Base-by-base conservation (phyloP, 345 rosid genomes). In the Salix brachista region DNA sequence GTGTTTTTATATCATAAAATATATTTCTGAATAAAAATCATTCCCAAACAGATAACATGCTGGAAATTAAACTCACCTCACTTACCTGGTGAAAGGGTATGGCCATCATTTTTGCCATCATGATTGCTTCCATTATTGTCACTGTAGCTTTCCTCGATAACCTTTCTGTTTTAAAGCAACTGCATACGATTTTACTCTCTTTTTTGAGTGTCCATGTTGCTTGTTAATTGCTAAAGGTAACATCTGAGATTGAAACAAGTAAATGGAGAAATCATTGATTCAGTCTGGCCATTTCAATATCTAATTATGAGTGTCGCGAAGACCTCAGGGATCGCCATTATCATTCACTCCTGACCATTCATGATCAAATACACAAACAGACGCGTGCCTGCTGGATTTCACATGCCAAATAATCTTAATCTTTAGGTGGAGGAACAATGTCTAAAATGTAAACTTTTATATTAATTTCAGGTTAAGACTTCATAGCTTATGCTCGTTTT, bases 101-200 rank as follows among this genome's bases (percentile, higher is more conserved):
- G 79, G 58, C 25, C 62, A 73, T 82, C 60, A 77, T 73, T 36
- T 68, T 69, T 75, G 34, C n/a, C 70, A 52, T 82, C 74, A 83
- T 81, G 82, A 83, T 77, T 81, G 69, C 72, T 65, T 72, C 32
- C 62, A 70, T 75, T 54, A 70, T 78, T 73, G 72, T 74, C 71
- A 79, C 75, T 77, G 82, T 78, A 58, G 78, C 54, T 80, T 75
- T 70, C 54, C 79, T 65, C 69, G 54, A 75, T 46, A n/a, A 71
- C 39, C 36, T 5, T 50, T 72, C 79, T 75, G 75, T 75, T 62
- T 21, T 23, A 62, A 75, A 75, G 82, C 78, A 69, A 30, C 75
- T 46, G 82, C 79, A 58, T 65, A 60, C 42, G 21, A 19, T 37
- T 67, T 32, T 19, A 39, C 67, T 67, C 78, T 71, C 34, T 4